Evolutionary conservation across 345 rosid genomes (phyloP), one percentile per base, ranked within the genome.

Genomic region (Murraya paniculata): DNA sequence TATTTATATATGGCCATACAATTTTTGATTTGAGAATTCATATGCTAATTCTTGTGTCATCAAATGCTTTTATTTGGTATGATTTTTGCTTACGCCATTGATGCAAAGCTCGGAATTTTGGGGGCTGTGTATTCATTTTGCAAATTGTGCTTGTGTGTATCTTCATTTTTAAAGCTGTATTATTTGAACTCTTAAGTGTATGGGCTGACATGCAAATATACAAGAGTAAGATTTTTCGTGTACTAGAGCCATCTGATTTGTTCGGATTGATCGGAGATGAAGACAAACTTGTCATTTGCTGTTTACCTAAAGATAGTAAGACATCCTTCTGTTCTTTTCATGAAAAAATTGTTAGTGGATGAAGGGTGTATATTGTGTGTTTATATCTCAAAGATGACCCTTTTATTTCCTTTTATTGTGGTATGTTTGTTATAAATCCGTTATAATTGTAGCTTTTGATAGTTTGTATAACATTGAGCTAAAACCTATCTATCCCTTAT

Each of bases 181-280:
- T 25, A 16, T 65, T 72, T 81, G 75, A 71, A 64, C 31, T 35
- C 73, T 77, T n/a, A 45, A 72, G 65, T 55, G 41, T 67, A 25
- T 53, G 28, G 31, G 25, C 66, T 55, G 55, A 33, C n/a, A 9
- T 83, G 55, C 83, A 88, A 90, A 89, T 89, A 27, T 91, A 83
- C 86, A 83, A 74, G 68, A 82, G 71, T 75, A 16, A 68, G 48
- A 87, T 89, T 79, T 69, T 89, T 31, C 88, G 86, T 14, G 81
- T 67, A 48, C 75, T 91, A 72, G 87, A 91, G 25, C 86, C 89
- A 77, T 73, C 82, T 66, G 92, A 87, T 73, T 87, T 88, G 9
- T 81, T 91, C 69, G 82, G 84, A 75, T 86, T 89, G 84, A 89
- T 91, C 71, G 87, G 91, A 85, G 93, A 91, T 85, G 81, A 81